phyloP scores from a whole-genome alignment of 2,329 filamentous ascomycete species.

The Byssochlamys sp. region DNA sequence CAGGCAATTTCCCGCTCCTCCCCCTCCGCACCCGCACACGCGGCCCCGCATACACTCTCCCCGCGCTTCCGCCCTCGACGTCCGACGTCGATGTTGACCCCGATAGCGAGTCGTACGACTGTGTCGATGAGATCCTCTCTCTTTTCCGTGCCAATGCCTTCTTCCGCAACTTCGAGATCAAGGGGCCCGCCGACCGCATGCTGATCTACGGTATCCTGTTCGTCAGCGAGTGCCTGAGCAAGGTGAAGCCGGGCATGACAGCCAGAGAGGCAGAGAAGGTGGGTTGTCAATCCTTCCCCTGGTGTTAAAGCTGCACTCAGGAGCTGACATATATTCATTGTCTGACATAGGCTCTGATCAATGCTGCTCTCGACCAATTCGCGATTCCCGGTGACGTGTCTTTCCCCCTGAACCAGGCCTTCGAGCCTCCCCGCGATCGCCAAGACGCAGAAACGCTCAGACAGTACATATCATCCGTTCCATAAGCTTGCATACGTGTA shows the following conservation, averaged over 20 bases:
- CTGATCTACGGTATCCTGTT: constrained; percentile 95
- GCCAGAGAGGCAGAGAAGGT: constrained; percentile 59
- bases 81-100: constrained; percentile 54
- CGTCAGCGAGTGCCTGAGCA: constrained; percentile 77
- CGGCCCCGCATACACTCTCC: constrained; percentile 82
- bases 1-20: constrained; percentile 86
- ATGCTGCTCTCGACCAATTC: constrained; percentile 89
- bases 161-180: constrained; percentile 99
- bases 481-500: not conserved
- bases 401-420: constrained; percentile 93
- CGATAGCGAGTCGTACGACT: constrained; percentile 87
- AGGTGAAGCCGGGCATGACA: constrained; percentile 67
- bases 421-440: constrained; percentile 75
- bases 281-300: constrained; percentile 1
- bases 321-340: not conserved
- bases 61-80: constrained; percentile 51
- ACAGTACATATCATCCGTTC: constrained; percentile 50
- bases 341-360: constrained; percentile 67
- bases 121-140: constrained; percentile 82
- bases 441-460: constrained; percentile 81
- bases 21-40: constrained; percentile 90
- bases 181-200: constrained; percentile 85
- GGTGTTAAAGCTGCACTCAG: not conserved
- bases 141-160: constrained; percentile 97
- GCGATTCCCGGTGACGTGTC: constrained; percentile 84